Evolutionary conservation across 1,284 basidiomycete genomes (phyloP).

Genomic region (Trametes hirsuta): DNA sequence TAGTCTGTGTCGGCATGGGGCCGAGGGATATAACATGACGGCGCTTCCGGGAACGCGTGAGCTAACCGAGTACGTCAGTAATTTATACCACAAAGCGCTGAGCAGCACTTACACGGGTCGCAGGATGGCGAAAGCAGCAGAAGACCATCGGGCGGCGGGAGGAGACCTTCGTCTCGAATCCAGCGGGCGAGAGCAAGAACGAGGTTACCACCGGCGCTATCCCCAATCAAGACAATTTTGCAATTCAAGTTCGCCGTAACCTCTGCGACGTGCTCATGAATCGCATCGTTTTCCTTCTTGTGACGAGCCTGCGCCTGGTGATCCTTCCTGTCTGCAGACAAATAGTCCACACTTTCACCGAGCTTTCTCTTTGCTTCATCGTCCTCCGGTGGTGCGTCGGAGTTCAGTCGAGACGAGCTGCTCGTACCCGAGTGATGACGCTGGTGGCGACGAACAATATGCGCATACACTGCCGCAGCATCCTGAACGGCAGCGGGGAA

Average conservation of each 20-base stretch:
- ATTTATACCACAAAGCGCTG: background rate
- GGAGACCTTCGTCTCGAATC: constrained; percentile 49
- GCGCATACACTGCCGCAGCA: constrained; percentile 60
- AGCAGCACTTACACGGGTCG: constrained; percentile 31
- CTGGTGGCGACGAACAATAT: constrained; percentile 45
- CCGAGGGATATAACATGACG: constrained; percentile 51
- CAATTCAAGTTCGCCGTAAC: constrained; percentile 35
- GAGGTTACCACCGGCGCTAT: constrained; percentile 75
- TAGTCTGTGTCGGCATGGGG: constrained; percentile 53
- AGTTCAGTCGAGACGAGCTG: background rate
- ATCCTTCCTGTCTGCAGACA: constrained; percentile 5
- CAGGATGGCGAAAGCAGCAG: constrained; percentile 46
- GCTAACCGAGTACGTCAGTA: constrained; percentile 30
- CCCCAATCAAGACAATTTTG: constrained; percentile 67
- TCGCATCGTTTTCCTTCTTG: constrained; percentile 19
- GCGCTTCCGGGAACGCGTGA: constrained; percentile 49
- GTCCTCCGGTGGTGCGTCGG: background rate
- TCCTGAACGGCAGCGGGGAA: constrained; percentile 70
- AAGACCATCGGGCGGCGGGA: constrained; percentile 48
- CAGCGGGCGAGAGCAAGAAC: constrained; percentile 58
- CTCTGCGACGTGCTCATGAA: constrained; percentile 17
- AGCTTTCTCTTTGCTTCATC: constrained; percentile 1
- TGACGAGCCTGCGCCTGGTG: constrained; percentile 12
- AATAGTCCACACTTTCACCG: constrained; percentile 9
- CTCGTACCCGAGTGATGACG: background rate